Evolutionary conservation across 805 yeast species (phyloP), one percentile per base, ranked within the genome.

Genomic region (Zygoascus ofunaensis): DNA sequence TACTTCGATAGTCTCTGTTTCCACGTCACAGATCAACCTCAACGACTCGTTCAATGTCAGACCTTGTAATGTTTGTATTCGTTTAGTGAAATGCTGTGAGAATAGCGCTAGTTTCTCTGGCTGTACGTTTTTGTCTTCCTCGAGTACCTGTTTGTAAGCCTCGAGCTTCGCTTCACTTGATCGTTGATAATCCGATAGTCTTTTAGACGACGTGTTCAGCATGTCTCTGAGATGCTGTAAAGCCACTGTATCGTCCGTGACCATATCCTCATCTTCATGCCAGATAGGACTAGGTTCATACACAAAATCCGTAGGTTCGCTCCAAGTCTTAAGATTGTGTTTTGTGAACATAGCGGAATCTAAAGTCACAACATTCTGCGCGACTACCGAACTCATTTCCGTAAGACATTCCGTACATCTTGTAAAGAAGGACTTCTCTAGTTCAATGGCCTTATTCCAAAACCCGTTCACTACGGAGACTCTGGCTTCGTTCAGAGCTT

Each of bases 271-370:
- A 62, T 92, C 97, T 57, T 92, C 98, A 63, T 90, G 97, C 98
- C 98, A 92, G 35, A 92, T 81, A 24, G 87, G 80, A 21, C 94
- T 80, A 1, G 97, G 96, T 50, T 84, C 74, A 56, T 83, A 92
- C 52, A 77, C 72, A 58, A 83, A 86, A 64, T 90, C 97, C 4
- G 68, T 69, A 1, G 97, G 97, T 55, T 87, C 97, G 37, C 70
- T 71, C 97, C 96, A 92, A 28, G 57, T 53, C 17, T 65, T 63
- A 21, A 73, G 49, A 60, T 92, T 92, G 64, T 92, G 99, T 57
- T 87, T 87, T 45, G 87, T 79, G 63, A 80, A 92, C 97, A 92
- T 90, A 28, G 85, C 80, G 0, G 89, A 76, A 63, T 87, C 96
- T 41, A 87, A 65, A 35, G 66, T 67, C 1, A 94, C 89, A 40